Conservation (phyloP, 768 basidiomycete species). For the Asterophora lycoperdoides region DNA sequence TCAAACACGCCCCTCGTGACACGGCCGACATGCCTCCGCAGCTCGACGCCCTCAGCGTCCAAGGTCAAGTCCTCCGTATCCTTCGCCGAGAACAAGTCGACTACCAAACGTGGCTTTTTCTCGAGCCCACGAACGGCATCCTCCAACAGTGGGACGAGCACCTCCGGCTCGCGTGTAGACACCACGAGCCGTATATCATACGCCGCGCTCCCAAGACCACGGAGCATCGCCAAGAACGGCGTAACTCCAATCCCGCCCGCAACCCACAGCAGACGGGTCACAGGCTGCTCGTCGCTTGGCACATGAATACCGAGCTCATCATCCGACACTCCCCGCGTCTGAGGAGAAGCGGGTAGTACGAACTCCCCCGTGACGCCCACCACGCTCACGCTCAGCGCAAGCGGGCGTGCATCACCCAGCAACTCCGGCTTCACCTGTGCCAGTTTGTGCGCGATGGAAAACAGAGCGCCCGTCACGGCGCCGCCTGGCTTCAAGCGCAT, state of each 20-base stretch:
- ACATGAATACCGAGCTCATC: slow-evolving; percentile 14
- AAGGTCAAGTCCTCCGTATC: slow-evolving; percentile 10
- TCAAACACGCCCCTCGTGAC: slow-evolving; percentile 18
- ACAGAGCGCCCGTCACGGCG: slow-evolving; percentile 51
- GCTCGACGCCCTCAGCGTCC: slow-evolving; percentile 3
- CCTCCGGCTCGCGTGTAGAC: slow-evolving; percentile 51
- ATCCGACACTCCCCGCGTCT: slow-evolving; percentile 3
- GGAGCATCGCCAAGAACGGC: slow-evolving; percentile 56
- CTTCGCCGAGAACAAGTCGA: slow-evolving; percentile 39
- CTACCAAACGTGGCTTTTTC: slow-evolving; percentile 18
- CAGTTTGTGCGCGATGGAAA: slow-evolving; percentile 43
- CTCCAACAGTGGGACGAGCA: slow-evolving; percentile 41
- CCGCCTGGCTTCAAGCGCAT: slow-evolving; percentile 54
- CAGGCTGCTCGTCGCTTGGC: slow-evolving; percentile 8
- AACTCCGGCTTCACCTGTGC: slow-evolving; percentile 35
- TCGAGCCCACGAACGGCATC: slow-evolving; percentile 18
- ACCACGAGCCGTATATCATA: slow-evolving; percentile 45
- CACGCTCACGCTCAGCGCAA: slow-evolving; percentile 41
- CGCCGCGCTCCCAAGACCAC: slow-evolving; percentile 8
- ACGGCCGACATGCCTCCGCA: slow-evolving; percentile 20
- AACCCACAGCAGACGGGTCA: slow-evolving; percentile 45
- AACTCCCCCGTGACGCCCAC: slow-evolving; percentile 55
- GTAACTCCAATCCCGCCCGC: slow-evolving; percentile 66
- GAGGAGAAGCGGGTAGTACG: slow-evolving; percentile 24
- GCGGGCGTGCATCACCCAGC: slow-evolving; percentile 33